These are phyloP conservation scores for Puccinia novopanici DNA, from an alignment of 1,284 basidiomycete genomes.

Conservation along the genomic window DNA sequence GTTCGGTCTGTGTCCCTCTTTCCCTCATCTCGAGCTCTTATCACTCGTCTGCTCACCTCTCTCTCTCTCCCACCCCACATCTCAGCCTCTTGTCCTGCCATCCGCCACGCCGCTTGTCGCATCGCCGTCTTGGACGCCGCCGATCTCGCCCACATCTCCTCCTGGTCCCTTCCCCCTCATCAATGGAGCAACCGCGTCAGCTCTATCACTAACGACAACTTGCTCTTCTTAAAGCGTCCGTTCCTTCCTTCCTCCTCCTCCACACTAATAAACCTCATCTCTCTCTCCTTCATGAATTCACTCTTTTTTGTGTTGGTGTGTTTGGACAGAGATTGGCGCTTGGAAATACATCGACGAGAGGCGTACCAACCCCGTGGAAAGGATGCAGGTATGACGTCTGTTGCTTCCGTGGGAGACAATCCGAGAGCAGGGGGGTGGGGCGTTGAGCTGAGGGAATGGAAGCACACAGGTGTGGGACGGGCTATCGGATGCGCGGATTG, in stretches of 20 bases:
- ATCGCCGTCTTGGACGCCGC: slow-evolving; percentile 78
- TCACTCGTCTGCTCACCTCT: not conserved
- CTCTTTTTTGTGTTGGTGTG: slow-evolving; percentile 60
- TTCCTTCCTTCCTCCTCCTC: not conserved
- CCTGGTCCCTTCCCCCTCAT: slow-evolving; percentile 68
- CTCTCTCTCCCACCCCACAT: slow-evolving; percentile 18
- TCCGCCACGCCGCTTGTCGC: slow-evolving; percentile 36
- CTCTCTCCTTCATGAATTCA: not conserved
- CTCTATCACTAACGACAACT: slow-evolving; percentile 82
- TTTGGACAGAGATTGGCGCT: slow-evolving; percentile 70
- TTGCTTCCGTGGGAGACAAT: not conserved
- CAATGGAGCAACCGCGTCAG: slow-evolving; percentile 83
- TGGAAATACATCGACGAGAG: slow-evolving; percentile 76
- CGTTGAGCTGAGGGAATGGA: not conserved
- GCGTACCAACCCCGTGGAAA: slow-evolving; percentile 74
- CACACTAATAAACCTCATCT: no score
- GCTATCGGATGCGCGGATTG: slow-evolving; percentile 74
- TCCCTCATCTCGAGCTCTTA: not conserved
- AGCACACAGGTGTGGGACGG: slow-evolving; percentile 75
- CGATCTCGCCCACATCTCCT: slow-evolving; percentile 69
- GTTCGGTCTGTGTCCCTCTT: slow-evolving; percentile 63
- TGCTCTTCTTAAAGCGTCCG: slow-evolving; percentile 73
- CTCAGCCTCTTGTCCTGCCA: slow-evolving; percentile 27
- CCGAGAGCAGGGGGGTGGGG: no score
- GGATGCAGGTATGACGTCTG: slow-evolving; percentile 72